Percentiles rank a stretch among this genome's conserved stretches.
Conservation (phyloP, 148 eudicot species). For the Fagopyrum homotropicum region DNA sequence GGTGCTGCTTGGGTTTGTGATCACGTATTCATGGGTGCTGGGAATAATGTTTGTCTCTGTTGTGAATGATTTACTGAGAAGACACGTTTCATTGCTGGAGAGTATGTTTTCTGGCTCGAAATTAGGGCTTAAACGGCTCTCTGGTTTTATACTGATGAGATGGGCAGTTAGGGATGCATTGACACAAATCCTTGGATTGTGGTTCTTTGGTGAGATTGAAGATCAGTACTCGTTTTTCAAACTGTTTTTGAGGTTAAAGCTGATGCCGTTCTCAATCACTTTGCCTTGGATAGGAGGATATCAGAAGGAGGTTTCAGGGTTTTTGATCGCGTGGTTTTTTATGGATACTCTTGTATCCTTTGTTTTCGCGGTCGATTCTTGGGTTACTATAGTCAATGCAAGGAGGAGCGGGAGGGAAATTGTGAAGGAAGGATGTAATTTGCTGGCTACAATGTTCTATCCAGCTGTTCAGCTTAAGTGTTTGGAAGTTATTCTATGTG, state of each 20-base stretch:
- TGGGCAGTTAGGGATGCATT: conserved; percentile 89
- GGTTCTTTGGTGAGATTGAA: conserved; percentile 74
- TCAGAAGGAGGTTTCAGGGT: conserved; percentile 54
- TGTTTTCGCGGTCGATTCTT: conserved; percentile 67
- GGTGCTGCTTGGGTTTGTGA: conserved; percentile 63
- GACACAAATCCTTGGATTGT: conserved; percentile 74
- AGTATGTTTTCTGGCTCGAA: conserved; percentile 54
- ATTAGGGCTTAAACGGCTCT: conserved; percentile 67
- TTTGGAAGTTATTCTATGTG: conserved; percentile 67
- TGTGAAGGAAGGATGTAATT: conserved; percentile 66
- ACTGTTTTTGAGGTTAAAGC: conserved; percentile 74
- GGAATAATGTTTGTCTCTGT: conserved; percentile 66
- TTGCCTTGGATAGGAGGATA: conserved; percentile 53
- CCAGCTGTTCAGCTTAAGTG: conserved; percentile 64
- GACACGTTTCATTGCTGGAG: conserved; percentile 29
- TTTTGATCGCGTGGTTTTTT: conserved; percentile 66
- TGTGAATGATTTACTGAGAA: conserved; percentile 51
- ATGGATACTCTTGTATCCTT: conserved; percentile 60
- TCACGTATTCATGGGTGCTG: conserved; percentile 67
- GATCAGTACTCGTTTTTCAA: conserved; percentile 77
- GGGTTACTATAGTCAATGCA: conserved; percentile 70
- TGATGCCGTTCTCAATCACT: conserved; percentile 74
- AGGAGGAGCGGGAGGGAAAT: conserved; percentile 77
- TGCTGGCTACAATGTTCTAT: conserved; percentile 50
- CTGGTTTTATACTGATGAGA: conserved; percentile 69